Evolutionary conservation across 2,329 filamentous ascomycete species (phyloP).

Genomic region (Scedosporium boydii): DNA sequence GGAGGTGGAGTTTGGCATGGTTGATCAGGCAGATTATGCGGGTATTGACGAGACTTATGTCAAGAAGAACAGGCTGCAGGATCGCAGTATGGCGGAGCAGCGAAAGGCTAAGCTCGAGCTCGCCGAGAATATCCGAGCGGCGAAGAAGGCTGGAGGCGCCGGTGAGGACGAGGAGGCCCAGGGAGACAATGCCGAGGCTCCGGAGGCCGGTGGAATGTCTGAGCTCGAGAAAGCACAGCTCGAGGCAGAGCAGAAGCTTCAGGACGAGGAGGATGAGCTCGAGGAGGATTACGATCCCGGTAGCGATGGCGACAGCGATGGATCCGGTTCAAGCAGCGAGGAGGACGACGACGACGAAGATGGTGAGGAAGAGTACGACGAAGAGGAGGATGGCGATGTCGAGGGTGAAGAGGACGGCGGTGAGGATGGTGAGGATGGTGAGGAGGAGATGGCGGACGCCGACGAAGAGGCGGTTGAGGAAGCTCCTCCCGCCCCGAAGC

Average conservation of each 20-base stretch:
- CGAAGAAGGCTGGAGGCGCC: constrained; percentile 28
- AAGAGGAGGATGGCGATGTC: constrained; percentile 19
- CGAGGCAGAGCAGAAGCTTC: constrained; percentile 42
- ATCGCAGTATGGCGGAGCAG: constrained; percentile 60
- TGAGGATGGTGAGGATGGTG: constrained; percentile 13
- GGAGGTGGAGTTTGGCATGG: constrained; percentile 58
- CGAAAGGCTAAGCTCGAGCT: constrained; percentile 55
- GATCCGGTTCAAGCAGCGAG: constrained; percentile 39
- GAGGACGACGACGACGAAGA: constrained; percentile 45
- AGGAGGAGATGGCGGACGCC: constrained; percentile 14
- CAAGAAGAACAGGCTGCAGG: constrained; percentile 50
- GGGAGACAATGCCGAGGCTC: constrained; percentile 16
- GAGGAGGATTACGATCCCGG: constrained; percentile 60
- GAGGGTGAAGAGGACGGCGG: constrained; percentile 15
- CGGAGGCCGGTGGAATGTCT: constrained; percentile 26
- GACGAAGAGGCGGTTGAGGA: constrained; percentile 19
- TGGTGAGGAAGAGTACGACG: constrained; percentile 29
- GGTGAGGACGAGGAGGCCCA: constrained; percentile 25
- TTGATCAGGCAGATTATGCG: constrained; percentile 59
- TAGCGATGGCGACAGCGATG: constrained; percentile 49
- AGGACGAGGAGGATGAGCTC: constrained; percentile 53
- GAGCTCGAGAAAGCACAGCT: constrained; percentile 39
- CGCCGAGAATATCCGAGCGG: constrained; percentile 45
- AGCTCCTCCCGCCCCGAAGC: constrained; percentile 22
- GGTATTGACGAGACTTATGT: constrained; percentile 56